Percentiles rank a stretch among this genome's conserved stretches.
Conservation (phyloP, 2,329 filamentous ascomycete species). For the Fusarium goolgardi region DNA sequence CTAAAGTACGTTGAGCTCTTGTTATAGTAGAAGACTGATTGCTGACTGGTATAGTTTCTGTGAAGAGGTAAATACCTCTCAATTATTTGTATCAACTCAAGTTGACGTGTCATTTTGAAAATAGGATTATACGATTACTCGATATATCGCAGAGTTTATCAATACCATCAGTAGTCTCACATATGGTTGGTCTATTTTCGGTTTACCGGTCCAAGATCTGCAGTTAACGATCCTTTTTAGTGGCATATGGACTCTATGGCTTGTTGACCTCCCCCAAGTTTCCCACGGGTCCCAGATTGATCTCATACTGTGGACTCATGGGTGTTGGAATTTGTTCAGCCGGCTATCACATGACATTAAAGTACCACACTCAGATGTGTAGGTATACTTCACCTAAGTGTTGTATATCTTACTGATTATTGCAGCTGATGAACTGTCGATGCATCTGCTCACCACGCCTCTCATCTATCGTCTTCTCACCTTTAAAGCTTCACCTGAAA, state of each 20-base stretch:
- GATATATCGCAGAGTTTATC: slow-evolving; percentile 58
- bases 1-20: slow-evolving; percentile 42
- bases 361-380: slow-evolving; percentile 54
- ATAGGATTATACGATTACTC: slow-evolving; percentile 56
- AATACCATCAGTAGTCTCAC: slow-evolving; percentile 57
- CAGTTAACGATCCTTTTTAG: slow-evolving; percentile 40
- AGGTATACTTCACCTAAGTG: neutral
- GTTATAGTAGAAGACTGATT: rapidly evolving
- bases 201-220: neutral
- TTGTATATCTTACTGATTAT: neutral
- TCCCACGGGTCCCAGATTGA: slow-evolving; percentile 44
- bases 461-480: slow-evolving; percentile 56
- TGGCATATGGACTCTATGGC: slow-evolving; percentile 55
- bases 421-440: slow-evolving; percentile 54
- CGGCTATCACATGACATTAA: slow-evolving; percentile 51
- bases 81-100: neutral
- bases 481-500: slow-evolving; percentile 46
- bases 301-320: slow-evolving; percentile 55
- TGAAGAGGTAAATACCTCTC: slow-evolving; percentile 44
- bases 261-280: slow-evolving; percentile 40
- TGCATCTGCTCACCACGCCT: slow-evolving; percentile 57
- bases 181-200: slow-evolving; percentile 44
- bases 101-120: slow-evolving; percentile 13
- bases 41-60: slow-evolving; percentile 42
- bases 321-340: slow-evolving; percentile 51